Evolutionary conservation across 78 protist species (phyloP).

Genomic region (Dictyostelium citrinum): DNA sequence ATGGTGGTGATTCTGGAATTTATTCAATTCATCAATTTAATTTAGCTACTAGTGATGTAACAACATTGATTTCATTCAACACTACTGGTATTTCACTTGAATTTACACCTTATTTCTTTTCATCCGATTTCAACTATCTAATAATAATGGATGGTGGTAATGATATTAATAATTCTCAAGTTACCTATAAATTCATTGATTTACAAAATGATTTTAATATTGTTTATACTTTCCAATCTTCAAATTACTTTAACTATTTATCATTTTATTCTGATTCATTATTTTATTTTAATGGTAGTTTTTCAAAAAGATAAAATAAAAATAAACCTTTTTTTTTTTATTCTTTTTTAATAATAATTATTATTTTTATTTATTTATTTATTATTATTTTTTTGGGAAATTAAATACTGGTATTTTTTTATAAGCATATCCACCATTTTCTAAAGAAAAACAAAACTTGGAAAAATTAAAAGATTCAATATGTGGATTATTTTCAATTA

Average conservation of each 20-base stretch:
- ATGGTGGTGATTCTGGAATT: neutral
- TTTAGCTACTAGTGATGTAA: neutral
- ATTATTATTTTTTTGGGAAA: neutral
- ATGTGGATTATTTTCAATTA: neutral
- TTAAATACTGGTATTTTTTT: neutral
- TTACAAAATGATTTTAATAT: neutral
- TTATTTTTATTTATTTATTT: too few relatives aligned
- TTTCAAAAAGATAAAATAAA: neutral
- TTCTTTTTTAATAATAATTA: neutral
- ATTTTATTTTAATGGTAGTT: neutral
- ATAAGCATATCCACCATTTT: neutral
- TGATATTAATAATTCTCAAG: neutral
- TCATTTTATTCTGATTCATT: neutral
- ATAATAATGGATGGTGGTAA: neutral
- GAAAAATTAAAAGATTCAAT: neutral
- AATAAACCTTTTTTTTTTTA: neutral
- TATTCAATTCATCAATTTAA: neutral
- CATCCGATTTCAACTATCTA: neutral
- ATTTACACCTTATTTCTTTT: neutral
- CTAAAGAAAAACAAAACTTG: neutral
- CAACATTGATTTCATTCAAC: neutral
- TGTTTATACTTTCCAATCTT: neutral
- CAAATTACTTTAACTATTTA: neutral
- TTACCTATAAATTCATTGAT: neutral
- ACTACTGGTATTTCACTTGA: neutral